Evolutionary conservation across 163 green algal genomes (phyloP).

Genomic region (Chloromonas sp.): DNA sequence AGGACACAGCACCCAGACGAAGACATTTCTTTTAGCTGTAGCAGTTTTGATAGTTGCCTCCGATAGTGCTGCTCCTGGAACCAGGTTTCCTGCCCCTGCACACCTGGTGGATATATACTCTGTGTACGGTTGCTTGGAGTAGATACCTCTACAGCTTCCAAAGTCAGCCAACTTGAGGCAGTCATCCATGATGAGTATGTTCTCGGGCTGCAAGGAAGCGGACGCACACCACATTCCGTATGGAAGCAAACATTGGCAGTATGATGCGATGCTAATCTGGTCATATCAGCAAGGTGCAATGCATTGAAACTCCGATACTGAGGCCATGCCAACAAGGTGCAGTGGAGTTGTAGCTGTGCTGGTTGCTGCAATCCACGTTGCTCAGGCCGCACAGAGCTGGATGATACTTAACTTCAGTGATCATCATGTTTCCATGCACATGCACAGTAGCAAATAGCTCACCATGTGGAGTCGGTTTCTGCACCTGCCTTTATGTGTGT

Average conservation of each 20-base stretch:
- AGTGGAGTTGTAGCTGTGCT: no score
- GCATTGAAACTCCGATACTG: not conserved
- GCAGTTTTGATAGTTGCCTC: not conserved
- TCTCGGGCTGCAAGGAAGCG: slow-evolving; percentile 73
- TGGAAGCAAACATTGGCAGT: not conserved
- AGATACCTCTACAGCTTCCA: slow-evolving; percentile 76
- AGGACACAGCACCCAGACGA: no score
- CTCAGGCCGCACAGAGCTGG: no score
- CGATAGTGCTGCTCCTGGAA: not conserved
- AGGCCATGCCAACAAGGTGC: no score
- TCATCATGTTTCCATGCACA: no score
- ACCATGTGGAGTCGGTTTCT: no score
- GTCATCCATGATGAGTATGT: slow-evolving; percentile 86
- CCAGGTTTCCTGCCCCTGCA: not conserved
- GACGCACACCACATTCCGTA: slow-evolving; percentile 22
- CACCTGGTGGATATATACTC: slow-evolving; percentile 84
- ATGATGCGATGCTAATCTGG: not conserved
- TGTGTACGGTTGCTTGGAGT: slow-evolving; percentile 84
- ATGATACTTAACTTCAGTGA: no score
- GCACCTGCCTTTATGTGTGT: no score
- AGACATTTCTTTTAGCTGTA: no score
- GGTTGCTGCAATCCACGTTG: no score
- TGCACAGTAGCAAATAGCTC: no score
- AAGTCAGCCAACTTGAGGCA: slow-evolving; percentile 69
- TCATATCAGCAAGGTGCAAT: not conserved